Percentiles rank a stretch among this genome's conserved stretches.
Evolutionary conservation across 345 rosid species (phyloP).

Genomic region (Abelmoschus esculentus): DNA sequence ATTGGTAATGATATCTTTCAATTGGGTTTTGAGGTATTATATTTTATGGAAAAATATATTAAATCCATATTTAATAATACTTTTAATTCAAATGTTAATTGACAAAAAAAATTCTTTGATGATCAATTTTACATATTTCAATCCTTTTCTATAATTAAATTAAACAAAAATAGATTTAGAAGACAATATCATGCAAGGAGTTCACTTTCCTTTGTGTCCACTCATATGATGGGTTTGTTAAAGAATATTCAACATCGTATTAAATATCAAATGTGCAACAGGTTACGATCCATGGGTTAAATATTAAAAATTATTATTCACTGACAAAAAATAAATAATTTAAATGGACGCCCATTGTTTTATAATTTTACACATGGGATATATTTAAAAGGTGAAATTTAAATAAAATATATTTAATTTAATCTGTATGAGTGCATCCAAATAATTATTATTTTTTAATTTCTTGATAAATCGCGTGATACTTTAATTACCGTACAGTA

Average conservation of each 20-base stretch:
- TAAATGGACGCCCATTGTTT: not conserved
- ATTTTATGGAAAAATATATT: too few species aligned
- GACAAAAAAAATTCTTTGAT: too few species aligned
- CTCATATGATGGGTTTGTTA: not conserved
- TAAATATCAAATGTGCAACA: not conserved
- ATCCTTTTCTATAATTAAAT: too few species aligned
- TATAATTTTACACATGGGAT: not conserved
- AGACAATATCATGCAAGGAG: not conserved
- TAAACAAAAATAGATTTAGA: not conserved
- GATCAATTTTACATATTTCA: too few species aligned
- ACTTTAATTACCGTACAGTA: too few species aligned
- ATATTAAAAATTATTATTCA: not conserved
- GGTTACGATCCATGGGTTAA: not conserved
- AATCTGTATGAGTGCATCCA: not conserved
- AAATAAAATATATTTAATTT: not conserved
- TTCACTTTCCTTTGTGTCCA: not conserved
- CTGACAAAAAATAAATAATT: not conserved
- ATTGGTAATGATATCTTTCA: too few species aligned
- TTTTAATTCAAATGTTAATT: too few species aligned
- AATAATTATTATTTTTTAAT: too few species aligned
- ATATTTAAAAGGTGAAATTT: not conserved
- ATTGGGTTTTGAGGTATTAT: too few species aligned
- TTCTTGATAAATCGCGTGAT: too few species aligned
- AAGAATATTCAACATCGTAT: constrained; percentile 2
- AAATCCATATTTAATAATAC: too few species aligned